Percentiles rank a stretch among this genome's conserved stretches.
Conservation (phyloP, 495 filamentous ascomycete species). For the Lophium mytilinum region DNA sequence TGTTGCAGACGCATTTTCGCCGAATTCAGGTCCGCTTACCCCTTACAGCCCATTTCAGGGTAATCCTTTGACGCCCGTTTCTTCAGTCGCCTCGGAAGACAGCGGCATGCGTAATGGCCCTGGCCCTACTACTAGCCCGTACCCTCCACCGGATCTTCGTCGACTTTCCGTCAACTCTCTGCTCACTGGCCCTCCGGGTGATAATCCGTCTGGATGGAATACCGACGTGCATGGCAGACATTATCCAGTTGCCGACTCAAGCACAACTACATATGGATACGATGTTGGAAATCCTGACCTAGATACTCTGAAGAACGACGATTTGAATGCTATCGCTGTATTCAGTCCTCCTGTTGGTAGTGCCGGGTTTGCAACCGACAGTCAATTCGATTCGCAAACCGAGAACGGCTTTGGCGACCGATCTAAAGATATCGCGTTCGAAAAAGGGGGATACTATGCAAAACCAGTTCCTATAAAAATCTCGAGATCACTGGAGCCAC, state of each 20-base stretch:
- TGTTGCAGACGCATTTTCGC: conserved; percentile 16
- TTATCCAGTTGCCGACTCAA: conserved; percentile 20
- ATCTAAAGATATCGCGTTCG: conserved; percentile 41
- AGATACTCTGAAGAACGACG: conserved; percentile 62
- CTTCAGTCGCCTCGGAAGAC: conserved; percentile 23
- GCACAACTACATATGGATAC: conserved; percentile 46
- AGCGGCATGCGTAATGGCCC: conserved; percentile 1
- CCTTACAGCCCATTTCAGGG: conserved; percentile 20
- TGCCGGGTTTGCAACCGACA: conserved; percentile 42
- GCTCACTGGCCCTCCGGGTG: conserved; percentile 27
- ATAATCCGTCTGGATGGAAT: conserved; percentile 3
- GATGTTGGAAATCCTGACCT: conserved; percentile 61
- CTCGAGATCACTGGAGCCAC: conserved; percentile 55
- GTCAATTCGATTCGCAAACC: neutral
- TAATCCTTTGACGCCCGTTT: conserved; percentile 20
- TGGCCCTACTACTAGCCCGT: neutral
- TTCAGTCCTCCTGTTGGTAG: conserved; percentile 36
- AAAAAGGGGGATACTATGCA: conserved; percentile 58
- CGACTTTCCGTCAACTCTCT: conserved; percentile 34
- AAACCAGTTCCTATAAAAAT: conserved; percentile 61
- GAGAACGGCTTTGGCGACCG: conserved; percentile 4
- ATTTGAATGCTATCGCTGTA: conserved; percentile 46
- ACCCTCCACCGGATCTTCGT: conserved; percentile 24
- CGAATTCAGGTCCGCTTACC: conserved; percentile 20
- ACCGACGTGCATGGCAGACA: conserved; percentile 15